A percentile compares a stretch with the other conserved stretches of the same genome.
These are phyloP conservation scores for Oryza longistaminata DNA, from an alignment of 176 grass and related monocot species.

Conservation along the genomic window DNA sequence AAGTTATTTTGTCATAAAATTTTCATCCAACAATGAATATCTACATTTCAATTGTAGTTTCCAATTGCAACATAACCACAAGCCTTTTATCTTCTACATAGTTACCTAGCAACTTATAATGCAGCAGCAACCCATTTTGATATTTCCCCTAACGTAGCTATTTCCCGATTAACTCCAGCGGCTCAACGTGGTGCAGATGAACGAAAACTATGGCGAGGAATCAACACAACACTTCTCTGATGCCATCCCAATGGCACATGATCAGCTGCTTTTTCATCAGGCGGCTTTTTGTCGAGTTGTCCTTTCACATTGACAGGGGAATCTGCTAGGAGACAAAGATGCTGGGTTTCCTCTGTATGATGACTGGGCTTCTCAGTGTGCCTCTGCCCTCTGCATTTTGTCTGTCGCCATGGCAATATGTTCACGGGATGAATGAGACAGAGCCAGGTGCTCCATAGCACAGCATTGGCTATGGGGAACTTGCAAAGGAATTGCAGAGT, in stretches of 20 bases:
- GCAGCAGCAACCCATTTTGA: neutral
- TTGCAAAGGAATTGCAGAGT: constrained; percentile 28
- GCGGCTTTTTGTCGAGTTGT: neutral
- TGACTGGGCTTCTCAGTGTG: neutral
- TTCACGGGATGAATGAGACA: neutral
- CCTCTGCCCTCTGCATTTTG: constrained; percentile 24
- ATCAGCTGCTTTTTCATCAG: constrained; percentile 18
- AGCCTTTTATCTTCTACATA: neutral
- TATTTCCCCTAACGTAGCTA: neutral
- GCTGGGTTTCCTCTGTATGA: neutral
- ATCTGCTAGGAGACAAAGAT: constrained; percentile 19
- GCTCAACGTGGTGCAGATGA: constrained; percentile 63
- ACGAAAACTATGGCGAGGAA: constrained; percentile 74
- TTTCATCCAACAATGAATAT: neutral
- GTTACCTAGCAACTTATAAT: neutral
- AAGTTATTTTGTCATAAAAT: neutral
- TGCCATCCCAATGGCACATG: constrained; percentile 49
- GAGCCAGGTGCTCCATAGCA: constrained; percentile 3
- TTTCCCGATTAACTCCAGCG: constrained; percentile 48
- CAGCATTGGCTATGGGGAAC: constrained; percentile 6
- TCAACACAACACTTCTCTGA: constrained; percentile 48
- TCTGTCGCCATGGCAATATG: neutral
- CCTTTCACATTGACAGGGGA: constrained; percentile 25
- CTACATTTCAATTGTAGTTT: neutral
- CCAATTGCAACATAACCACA: neutral